A percentile compares a stretch with the other conserved stretches of the same genome.
Evolutionary conservation across 768 basidiomycete genomes (phyloP).

Genomic region (Lenzites betulinus): DNA sequence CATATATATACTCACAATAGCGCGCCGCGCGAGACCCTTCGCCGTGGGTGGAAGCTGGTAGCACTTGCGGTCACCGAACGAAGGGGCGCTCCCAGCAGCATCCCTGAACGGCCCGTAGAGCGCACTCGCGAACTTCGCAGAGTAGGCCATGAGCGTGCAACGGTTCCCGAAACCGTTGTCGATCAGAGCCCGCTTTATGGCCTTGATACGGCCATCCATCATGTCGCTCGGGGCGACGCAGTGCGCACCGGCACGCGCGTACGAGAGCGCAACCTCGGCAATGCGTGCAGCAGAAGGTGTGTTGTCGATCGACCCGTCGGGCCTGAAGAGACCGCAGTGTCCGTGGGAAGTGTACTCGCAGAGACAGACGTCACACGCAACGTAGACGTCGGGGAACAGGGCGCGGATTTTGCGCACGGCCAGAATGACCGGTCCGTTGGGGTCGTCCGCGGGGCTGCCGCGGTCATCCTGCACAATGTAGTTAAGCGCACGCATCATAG

Average conservation of each 20-base stretch:
- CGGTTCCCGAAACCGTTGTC: conserved; percentile 83
- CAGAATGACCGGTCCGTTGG: conserved; percentile 87
- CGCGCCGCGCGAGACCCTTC: conserved; percentile 88
- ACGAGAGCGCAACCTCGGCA: conserved; percentile 88
- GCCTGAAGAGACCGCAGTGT: conserved; percentile 84
- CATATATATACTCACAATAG: conserved; percentile 66
- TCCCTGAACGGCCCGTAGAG: conserved; percentile 99
- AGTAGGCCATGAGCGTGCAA: conserved; percentile 94
- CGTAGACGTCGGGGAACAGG: conserved; percentile 83
- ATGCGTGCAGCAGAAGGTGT: conserved; percentile 83
- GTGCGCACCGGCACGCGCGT: conserved; percentile 94
- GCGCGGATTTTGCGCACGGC: conserved; percentile 79
- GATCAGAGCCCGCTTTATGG: conserved; percentile 86
- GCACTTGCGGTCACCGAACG: conserved; percentile 95
- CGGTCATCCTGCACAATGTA: conserved; percentile 60
- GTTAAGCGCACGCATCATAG: neutral
- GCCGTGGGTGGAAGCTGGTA: conserved; percentile 93
- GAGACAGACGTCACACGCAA: conserved; percentile 96
- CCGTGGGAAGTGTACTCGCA: conserved; percentile 99
- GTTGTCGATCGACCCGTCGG: conserved; percentile 77
- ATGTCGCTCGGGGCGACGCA: conserved; percentile 99
- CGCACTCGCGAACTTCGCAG: conserved; percentile 95
- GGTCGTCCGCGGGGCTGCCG: conserved; percentile 90
- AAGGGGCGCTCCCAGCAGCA: conserved; percentile 94
- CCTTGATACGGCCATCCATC: conserved; percentile 96